These are phyloP conservation scores for Monotropa hypopitys DNA, from an alignment of 179 eudicot genomes.

Conservation along the genomic window DNA sequence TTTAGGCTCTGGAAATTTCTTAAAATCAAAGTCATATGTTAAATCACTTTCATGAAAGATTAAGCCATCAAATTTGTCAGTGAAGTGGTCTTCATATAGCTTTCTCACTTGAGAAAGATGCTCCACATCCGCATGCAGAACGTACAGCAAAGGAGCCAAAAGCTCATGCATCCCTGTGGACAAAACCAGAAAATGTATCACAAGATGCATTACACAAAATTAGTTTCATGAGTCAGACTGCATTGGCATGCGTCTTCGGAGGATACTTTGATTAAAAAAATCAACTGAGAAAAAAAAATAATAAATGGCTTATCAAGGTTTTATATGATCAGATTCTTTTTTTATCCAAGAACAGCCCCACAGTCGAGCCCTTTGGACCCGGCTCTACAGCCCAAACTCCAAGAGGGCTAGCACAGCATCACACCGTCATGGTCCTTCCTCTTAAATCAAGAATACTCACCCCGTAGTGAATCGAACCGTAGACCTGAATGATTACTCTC, in stretches of 20 bases:
- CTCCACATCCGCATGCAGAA: slow-evolving; percentile 72
- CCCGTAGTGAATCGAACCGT: too few relatives aligned
- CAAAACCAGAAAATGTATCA: not conserved
- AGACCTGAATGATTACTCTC: too few relatives aligned
- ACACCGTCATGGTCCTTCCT: too few relatives aligned
- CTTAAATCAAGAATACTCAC: too few relatives aligned
- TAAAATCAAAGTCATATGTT: slow-evolving; percentile 51
- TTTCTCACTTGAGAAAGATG: slow-evolving; percentile 60
- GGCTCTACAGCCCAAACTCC: too few relatives aligned
- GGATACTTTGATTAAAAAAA: not conserved
- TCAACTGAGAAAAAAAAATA: not conserved
- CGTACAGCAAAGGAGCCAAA: slow-evolving; percentile 78
- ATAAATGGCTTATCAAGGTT: not conserved
- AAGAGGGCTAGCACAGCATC: too few relatives aligned
- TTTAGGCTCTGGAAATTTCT: slow-evolving; percentile 31
- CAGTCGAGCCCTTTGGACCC: too few relatives aligned
- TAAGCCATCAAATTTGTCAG: slow-evolving; percentile 79
- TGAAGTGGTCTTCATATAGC: slow-evolving; percentile 65
- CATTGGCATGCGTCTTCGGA: not conserved
- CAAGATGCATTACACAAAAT: slow-evolving; percentile 1
- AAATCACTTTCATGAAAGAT: slow-evolving; percentile 49
- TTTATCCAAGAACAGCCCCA: too few relatives aligned
- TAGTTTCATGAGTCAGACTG: not conserved
- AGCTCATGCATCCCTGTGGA: slow-evolving; percentile 95
- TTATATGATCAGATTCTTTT: not conserved